These are phyloP conservation scores for Cladorrhinum sp. DNA, from an alignment of 2,329 filamentous ascomycete genomes.

Conservation along the genomic window DNA sequence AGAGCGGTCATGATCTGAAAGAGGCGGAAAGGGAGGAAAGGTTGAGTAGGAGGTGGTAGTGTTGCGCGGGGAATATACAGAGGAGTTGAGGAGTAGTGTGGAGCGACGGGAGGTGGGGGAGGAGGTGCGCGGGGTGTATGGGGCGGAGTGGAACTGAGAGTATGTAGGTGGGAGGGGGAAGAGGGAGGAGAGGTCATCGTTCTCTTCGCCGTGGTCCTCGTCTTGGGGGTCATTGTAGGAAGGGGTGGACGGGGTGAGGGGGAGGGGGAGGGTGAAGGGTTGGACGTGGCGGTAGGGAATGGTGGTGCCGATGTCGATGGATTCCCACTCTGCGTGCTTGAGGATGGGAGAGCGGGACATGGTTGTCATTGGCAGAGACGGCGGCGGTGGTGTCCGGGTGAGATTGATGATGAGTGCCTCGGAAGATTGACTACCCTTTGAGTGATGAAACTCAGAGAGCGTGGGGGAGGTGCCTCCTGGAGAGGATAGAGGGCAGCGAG, in stretches of 20 bases:
- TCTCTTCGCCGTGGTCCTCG: background rate
- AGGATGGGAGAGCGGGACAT: conserved; percentile 5
- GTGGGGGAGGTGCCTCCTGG: background rate
- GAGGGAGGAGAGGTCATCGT: conserved; percentile 1
- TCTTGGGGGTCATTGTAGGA: no score
- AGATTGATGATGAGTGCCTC: no score
- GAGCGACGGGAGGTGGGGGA: background rate
- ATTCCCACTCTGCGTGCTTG: conserved; percentile 9
- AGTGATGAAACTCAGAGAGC: background rate
- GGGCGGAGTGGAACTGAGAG: conserved; percentile 4
- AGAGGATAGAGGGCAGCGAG: background rate
- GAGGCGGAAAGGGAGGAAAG: background rate
- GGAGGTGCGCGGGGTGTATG: background rate
- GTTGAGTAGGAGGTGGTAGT: background rate
- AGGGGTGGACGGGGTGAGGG: background rate
- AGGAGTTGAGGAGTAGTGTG: background rate
- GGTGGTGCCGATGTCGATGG: conserved; percentile 2
- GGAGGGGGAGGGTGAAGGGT: background rate
- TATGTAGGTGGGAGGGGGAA: conserved; percentile 8
- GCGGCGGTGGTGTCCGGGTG: no score
- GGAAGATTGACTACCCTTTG: background rate
- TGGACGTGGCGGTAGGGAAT: background rate
- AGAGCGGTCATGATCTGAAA: background rate
- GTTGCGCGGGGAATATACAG: background rate
- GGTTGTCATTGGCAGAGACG: background rate